Base-by-base conservation (phyloP, 768 basidiomycete genomes). In the Cystobasidiopsis lactophilus region DNA sequence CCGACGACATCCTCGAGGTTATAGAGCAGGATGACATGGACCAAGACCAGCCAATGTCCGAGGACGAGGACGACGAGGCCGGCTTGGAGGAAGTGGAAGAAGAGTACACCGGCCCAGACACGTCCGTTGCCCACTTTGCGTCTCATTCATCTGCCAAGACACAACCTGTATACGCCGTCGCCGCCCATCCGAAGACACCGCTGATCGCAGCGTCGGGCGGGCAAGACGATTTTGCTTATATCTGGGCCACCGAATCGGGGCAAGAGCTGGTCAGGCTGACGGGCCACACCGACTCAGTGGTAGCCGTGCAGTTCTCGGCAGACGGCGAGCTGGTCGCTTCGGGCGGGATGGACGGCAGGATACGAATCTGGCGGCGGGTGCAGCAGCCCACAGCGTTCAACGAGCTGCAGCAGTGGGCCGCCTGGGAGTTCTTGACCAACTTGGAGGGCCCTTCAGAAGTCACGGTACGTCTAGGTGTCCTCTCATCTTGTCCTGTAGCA, bases 341-440 rank as follows among this genome's bases (percentile, higher is more conserved):
- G 0, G 93, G 91, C 10, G 93, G 93, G 0, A 96, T 98, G 93
- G 93, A 98, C 62, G 93, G 93, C 9, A 79, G 77, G 65, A 79
- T 95, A 37, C 73, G 89, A 56, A 70, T 98, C 56, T 98, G 93
- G 93, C 71, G 80, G 63, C 72, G 85, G 61, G 80, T 85, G 14
- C 62, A 66, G 48, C 56, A 58, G 45, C 49, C 57, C 10, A 50
- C 52, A 2, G 55, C 50, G 1, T 52, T 18, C 40, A 50, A 38
- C 2, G 80, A 78, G 3, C 79, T 71, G 58, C 77, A 79, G 41
- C 68, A 79, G 55, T 82, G 78, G 69, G 75, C 71, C 56, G 74
- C 69, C 50, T 98, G 93, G 93, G 89, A 95, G 66, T 91, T 96
- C 66, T 69, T 93, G 66, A 88, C 83, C 4, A 82, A 82, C 63